Conservation (phyloP, 306 rosid species). For the Quercus dentata region DNA sequence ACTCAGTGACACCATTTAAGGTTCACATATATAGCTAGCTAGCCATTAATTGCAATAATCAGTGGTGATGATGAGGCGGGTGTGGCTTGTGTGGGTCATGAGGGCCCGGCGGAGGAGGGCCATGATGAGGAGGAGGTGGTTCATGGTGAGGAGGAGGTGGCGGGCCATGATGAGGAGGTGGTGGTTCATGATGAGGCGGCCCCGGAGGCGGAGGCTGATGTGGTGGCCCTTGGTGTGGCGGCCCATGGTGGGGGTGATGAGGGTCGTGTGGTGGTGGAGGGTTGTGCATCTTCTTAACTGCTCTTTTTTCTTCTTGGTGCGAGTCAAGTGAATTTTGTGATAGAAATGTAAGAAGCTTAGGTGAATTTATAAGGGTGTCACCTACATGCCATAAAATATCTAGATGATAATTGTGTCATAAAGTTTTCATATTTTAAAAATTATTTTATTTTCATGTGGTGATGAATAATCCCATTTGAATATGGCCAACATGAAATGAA, state of each 20-base stretch:
- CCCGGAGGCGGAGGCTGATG: neutral
- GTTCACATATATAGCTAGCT: neutral
- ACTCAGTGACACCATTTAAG: neutral
- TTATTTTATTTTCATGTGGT: neutral
- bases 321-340: neutral
- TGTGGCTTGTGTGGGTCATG: neutral
- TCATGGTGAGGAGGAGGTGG: conserved; percentile 12
- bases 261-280: conserved; percentile 20
- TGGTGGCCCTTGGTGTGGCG: conserved; percentile 1
- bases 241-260: neutral
- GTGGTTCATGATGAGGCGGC: conserved; percentile 1
- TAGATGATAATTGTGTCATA: neutral
- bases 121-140: conserved; percentile 7
- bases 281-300: neutral
- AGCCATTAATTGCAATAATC: neutral
- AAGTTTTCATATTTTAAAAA: neutral
- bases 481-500: neutral
- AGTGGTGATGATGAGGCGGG: neutral
- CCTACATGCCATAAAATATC: neutral
- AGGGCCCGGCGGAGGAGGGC: neutral
- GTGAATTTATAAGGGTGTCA: neutral
- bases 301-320: neutral
- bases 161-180: conserved; percentile 11
- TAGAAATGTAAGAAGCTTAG: neutral
- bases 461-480: neutral